A percentile compares a stretch with the other conserved stretches of the same genome.
These are phyloP conservation scores for Heterobasidion irregulare DNA, from an alignment of 1,284 basidiomycete species.

Conservation along the genomic window DNA sequence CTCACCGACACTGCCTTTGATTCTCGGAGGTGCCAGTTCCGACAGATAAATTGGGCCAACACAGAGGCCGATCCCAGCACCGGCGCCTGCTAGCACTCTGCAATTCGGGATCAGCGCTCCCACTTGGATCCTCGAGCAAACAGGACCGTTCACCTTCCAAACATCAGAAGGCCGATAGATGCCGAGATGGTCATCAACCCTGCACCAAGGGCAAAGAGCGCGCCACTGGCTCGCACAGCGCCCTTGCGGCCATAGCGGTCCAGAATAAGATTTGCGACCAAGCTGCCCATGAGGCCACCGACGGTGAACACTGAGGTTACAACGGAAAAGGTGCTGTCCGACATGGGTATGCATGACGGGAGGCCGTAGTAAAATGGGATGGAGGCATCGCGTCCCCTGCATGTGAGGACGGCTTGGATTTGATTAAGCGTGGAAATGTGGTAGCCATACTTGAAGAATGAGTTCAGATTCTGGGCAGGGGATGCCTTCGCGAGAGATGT, in stretches of 20 bases:
- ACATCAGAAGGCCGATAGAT: conserved; percentile 45
- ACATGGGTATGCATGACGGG: conserved; percentile 71
- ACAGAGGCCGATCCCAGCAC: conserved; percentile 79
- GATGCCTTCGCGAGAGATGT: background rate
- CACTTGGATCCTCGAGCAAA: background rate
- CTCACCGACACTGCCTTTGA: conserved; percentile 68
- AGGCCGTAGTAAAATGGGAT: conserved; percentile 23
- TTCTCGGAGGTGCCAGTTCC: conserved; percentile 68
- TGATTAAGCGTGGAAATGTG: conserved; percentile 87
- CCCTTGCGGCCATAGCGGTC: conserved; percentile 62
- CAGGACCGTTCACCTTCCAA: conserved; percentile 51
- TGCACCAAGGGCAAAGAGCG: conserved; percentile 53
- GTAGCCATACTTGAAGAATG: conserved; percentile 52
- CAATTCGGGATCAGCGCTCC: background rate
- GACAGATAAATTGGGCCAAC: conserved; percentile 83
- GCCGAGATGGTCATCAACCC: conserved; percentile 57
- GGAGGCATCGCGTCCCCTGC: conserved; percentile 23
- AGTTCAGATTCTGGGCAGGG: background rate
- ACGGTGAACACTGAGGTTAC: conserved; percentile 82
- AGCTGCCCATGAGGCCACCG: conserved; percentile 80
- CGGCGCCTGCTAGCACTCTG: conserved; percentile 73
- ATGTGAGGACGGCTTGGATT: conserved; percentile 74
- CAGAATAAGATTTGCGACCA: conserved; percentile 64
- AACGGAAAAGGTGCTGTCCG: conserved; percentile 65
- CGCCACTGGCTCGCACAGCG: conserved; percentile 50